Percentiles rank a stretch among this genome's conserved stretches.
phyloP scores from a whole-genome alignment of 768 basidiomycete genomes.

The Amanita pseudoporphyria region DNA sequence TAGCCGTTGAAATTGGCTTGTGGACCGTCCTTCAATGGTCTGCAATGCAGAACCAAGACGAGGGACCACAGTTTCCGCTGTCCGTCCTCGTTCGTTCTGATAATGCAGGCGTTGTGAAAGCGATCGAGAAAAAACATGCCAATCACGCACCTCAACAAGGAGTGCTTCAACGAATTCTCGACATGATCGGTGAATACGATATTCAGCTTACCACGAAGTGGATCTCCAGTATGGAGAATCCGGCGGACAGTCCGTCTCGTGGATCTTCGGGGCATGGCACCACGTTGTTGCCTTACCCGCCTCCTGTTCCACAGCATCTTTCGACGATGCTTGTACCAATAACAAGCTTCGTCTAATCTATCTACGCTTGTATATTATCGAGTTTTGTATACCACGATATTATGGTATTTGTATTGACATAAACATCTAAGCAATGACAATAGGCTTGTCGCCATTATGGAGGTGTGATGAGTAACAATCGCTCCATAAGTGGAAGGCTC shows the following conservation, averaged over 20 bases:
- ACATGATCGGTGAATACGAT: conserved; percentile 2
- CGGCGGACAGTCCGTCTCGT: conserved; percentile 5
- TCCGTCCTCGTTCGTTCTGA: conserved; percentile 1
- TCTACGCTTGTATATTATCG: background rate
- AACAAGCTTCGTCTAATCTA: background rate
- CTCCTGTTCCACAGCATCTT: background rate
- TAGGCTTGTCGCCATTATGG: too few species aligned
- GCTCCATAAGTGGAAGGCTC: too few species aligned
- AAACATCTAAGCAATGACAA: too few species aligned
- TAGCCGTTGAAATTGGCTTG: conserved; percentile 28
- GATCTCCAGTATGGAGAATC: conserved; percentile 6
- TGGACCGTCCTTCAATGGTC: conserved; percentile 14
- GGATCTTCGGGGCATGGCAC: background rate
- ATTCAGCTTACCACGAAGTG: conserved; percentile 5
- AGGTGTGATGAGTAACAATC: too few species aligned
- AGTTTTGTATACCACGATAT: too few species aligned
- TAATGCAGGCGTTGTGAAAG: conserved; percentile 3
- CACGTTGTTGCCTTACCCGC: background rate
- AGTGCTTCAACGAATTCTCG: conserved; percentile 2
- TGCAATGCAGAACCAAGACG: background rate
- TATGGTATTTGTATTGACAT: too few species aligned
- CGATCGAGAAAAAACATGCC: background rate
- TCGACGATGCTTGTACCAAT: background rate
- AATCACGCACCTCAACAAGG: background rate
- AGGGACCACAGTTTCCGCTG: background rate